A percentile compares a stretch with the other conserved stretches of the same genome.
These are phyloP conservation scores for Globisporangium middletonii DNA, from an alignment of 352 stramenopile genomes.

Conservation along the genomic window DNA sequence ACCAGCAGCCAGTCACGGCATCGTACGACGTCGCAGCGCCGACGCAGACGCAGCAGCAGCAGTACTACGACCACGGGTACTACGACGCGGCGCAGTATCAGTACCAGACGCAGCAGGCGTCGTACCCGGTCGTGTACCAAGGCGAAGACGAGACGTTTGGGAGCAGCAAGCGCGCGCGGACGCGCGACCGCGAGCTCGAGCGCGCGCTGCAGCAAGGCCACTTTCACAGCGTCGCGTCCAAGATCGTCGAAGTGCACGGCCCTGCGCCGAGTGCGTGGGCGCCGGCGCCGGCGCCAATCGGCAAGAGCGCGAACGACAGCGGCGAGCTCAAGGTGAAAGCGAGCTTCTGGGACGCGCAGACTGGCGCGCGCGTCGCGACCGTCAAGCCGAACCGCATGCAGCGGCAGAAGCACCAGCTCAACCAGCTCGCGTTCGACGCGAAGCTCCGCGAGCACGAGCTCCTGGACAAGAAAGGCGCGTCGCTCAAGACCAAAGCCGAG, in stretches of 20 bases:
- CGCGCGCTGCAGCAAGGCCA: conserved; percentile 62
- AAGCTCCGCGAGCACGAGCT: conserved; percentile 69
- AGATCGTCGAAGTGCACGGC: conserved; percentile 64
- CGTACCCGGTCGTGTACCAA: conserved; percentile 25
- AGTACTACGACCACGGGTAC: conserved; percentile 11
- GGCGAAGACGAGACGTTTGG: conserved; percentile 28
- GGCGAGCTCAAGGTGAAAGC: conserved; percentile 49
- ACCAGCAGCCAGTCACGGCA: conserved; percentile 5
- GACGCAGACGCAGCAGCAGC: conserved; percentile 10
- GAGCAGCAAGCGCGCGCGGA: conserved; percentile 46
- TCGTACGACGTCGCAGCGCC: conserved; percentile 1
- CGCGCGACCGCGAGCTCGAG: conserved; percentile 65
- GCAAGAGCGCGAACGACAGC: conserved; percentile 10
- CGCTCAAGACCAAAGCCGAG: conserved; percentile 70
- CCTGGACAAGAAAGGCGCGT: conserved; percentile 50
- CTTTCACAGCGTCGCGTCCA: conserved; percentile 44
- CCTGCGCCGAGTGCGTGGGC: conserved; percentile 47
- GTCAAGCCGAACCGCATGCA: conserved; percentile 68
- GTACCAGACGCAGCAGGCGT: conserved; percentile 20
- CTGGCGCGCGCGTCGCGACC: conserved; percentile 39
- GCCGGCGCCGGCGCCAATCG: conserved; percentile 16
- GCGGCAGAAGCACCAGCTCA: conserved; percentile 75
- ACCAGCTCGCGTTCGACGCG: conserved; percentile 77
- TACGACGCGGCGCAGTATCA: conserved; percentile 25
- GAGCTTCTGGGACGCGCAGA: conserved; percentile 68